phyloP scores from a whole-genome alignment of 176 grass and related monocot species.

The Zizania latifolia region DNA sequence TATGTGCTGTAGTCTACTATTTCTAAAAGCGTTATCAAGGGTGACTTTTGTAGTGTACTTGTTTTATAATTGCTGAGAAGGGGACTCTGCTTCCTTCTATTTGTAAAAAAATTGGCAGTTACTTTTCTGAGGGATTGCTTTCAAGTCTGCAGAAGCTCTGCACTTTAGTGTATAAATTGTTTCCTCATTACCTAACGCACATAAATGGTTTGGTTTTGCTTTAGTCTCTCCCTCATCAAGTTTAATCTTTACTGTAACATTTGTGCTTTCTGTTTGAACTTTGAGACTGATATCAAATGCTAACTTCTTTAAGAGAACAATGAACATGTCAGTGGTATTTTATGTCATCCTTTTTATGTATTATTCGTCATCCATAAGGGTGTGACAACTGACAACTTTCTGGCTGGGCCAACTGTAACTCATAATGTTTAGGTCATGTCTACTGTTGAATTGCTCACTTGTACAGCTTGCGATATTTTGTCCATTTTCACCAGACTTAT shows the following conservation, averaged over 20 bases:
- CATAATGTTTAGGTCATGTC: not conserved
- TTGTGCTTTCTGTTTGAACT: not conserved
- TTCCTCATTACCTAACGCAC: not conserved
- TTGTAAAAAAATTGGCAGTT: not conserved
- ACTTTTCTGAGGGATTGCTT: not conserved
- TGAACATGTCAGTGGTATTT: too few relatives aligned
- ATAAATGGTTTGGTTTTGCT: not conserved
- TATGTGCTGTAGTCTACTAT: not conserved
- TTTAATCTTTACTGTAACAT: too few relatives aligned
- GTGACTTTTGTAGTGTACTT: not conserved
- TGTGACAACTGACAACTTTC: not conserved
- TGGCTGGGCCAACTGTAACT: not conserved
- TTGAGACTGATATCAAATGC: not conserved
- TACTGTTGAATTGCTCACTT: not conserved
- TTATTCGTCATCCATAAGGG: not conserved
- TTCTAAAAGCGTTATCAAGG: not conserved
- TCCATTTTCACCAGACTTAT: not conserved
- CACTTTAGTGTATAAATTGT: not conserved
- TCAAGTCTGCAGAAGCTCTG: not conserved
- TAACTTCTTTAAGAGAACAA: not conserved
- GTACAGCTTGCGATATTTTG: not conserved
- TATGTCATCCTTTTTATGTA: not conserved
- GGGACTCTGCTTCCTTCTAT: not conserved
- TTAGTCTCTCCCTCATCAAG: not conserved
- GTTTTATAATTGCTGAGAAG: not conserved